Base-by-base conservation (phyloP, 345 rosid genomes). In the Cardamine occulta region DNA sequence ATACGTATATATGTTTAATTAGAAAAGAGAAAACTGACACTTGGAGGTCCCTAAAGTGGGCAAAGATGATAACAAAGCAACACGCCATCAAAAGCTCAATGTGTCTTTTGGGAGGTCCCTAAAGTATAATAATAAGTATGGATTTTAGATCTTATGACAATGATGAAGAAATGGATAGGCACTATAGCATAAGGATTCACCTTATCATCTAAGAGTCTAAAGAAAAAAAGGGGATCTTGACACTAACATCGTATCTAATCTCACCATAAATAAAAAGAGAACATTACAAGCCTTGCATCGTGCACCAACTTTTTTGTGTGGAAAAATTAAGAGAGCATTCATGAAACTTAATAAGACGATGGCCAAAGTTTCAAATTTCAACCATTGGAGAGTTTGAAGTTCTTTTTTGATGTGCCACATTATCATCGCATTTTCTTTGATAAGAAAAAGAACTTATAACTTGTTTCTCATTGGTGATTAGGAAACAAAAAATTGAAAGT, bases 81-180 rank as follows among this genome's bases (percentile, higher is more conserved):
- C 74, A 68, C 74, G 69, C 63, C 35, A 68, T 61, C 63, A 52
- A 76, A 68, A 68, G 45, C 34, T 26, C 63, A 75, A 60, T n/a
- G 68, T 39, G 48, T 75, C 74, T 67, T 75, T 67, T 57, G 15
- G 35, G 63, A 68, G 79, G 74, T 68, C 79, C 74, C 63, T 49
- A 75, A 54, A 32, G 55, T 52, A 68, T 68, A 35, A 68, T 68
- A 35, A 69, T 52, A 66, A 52, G 70, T 68, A 69, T 66, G 80
- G 80, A 73, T 31, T 70, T 69, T 65, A 56, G 77, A 65, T 56
- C 45, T 63, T 12, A 74, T 52, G 63, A 15, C 66, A 53, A 42
- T 64, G 56, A 74, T 70, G 78, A 78, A 56, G 74, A 82, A 79
- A 61, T 75, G 35, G 85, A 79, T 66, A 73, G 21, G 83, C 81